Conservation (phyloP, 352 stramenopile species). For the Globisporangium recalcitrans region DNA sequence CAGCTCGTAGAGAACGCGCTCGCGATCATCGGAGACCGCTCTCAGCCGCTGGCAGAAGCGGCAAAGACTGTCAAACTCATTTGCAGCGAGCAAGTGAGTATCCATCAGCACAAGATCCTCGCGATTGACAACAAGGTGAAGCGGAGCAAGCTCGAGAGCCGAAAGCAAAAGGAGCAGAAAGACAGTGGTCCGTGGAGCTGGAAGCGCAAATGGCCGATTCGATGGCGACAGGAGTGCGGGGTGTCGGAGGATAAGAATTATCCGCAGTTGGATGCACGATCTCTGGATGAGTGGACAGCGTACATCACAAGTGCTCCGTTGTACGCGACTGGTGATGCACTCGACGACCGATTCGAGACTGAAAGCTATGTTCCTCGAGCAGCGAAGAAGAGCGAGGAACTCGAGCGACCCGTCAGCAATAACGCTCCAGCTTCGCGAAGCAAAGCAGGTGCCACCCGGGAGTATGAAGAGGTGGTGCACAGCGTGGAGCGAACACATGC, state of each 20-base stretch:
- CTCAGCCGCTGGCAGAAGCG: constrained; percentile 58
- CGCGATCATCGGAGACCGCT: constrained; percentile 51
- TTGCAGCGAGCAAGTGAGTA: constrained; percentile 68
- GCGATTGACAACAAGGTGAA: constrained; percentile 60
- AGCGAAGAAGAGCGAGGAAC: constrained; percentile 6
- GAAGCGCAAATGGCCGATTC: constrained; percentile 55
- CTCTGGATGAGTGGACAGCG: constrained; percentile 71
- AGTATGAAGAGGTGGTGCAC: not conserved
- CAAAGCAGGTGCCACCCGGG: constrained; percentile 4
- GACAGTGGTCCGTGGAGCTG: constrained; percentile 23
- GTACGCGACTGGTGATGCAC: constrained; percentile 55
- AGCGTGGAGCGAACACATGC: not conserved
- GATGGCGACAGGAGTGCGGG: constrained; percentile 76
- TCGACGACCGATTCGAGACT: constrained; percentile 27
- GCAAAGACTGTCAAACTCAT: constrained; percentile 70
- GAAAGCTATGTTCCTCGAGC: not conserved
- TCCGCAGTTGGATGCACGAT: constrained; percentile 50
- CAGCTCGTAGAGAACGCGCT: constrained; percentile 61
- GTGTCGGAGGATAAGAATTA: constrained; percentile 63
- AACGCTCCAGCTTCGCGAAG: constrained; percentile 1
- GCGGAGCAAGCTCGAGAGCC: constrained; percentile 34
- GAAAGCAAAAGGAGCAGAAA: constrained; percentile 29
- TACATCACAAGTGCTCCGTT: constrained; percentile 65
- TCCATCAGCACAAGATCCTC: constrained; percentile 58
- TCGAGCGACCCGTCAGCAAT: not conserved